A percentile compares a stretch with the other conserved stretches of the same genome.
Evolutionary conservation across 2,329 filamentous ascomycete species (phyloP).

Genomic region (Xylaria sp.): DNA sequence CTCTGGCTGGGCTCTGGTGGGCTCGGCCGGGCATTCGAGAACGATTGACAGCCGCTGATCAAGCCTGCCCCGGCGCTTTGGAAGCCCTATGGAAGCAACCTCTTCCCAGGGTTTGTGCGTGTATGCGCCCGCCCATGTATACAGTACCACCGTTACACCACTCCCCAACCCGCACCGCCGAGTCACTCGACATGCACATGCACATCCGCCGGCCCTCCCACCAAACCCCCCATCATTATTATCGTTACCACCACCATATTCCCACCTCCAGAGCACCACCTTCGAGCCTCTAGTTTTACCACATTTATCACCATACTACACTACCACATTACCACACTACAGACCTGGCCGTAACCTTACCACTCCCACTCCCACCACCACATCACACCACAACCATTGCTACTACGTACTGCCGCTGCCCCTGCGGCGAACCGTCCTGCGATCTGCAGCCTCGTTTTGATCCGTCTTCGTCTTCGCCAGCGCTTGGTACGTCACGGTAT

Average conservation of each 20-base stretch:
- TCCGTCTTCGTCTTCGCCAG: not conserved
- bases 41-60: conserved; percentile 24
- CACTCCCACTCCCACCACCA: not conserved
- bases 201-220: not conserved
- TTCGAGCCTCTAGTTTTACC: too few relatives aligned
- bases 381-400: not conserved
- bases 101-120: too few relatives aligned
- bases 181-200: conserved; percentile 19
- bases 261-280: not conserved
- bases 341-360: too few relatives aligned
- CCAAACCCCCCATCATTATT: conserved; percentile 1
- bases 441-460: conserved; percentile 18
- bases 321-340: not conserved
- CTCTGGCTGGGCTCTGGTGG: too few relatives aligned
- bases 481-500: conserved; percentile 17
- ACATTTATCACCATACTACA: not conserved
- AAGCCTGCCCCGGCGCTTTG: conserved; percentile 16
- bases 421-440: conserved; percentile 17
- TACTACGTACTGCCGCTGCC: not conserved
- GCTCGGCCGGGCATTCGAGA: conserved; percentile 15
- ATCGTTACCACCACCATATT: not conserved
- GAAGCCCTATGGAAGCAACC: too few relatives aligned
- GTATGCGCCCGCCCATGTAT: conserved; percentile 7
- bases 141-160: conserved; percentile 11
- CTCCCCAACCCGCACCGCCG: not conserved